Base-by-base conservation (phyloP, 805 yeast genomes). In the Blastobotrys chiropterorum region DNA sequence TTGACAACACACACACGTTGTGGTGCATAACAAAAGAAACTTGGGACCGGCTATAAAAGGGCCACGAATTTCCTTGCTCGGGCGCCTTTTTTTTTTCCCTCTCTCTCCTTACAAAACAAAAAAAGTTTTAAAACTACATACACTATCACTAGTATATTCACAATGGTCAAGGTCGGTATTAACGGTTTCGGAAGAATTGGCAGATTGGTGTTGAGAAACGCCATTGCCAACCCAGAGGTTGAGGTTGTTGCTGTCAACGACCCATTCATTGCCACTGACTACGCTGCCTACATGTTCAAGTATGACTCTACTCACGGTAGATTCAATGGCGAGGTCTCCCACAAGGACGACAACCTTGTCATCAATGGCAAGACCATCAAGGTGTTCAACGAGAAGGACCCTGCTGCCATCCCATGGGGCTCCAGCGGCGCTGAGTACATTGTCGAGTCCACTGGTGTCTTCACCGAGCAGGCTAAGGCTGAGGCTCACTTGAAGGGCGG, bases 121-220 rank as follows among this genome's bases (percentile, higher is more conserved):
- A 34, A 19, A 26, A 38, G 38, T 20, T 43, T 43, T 13, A 13
- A 21, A 21, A 21, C 17, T n/a, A 21, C 14, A 45, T 44, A 39
- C 5, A 41, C n/a, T 30, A 15, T n/a, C 15, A 38, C 21, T 31
- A 17, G 11, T 39, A 40, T 41, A 17, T n/a, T n/a, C 17, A 58
- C 21, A 58, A 68, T 67, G 72, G 69, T 66, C 70, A 83, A 79
- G 65, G 79, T 87, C 72, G 96, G 95, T 76, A 88, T 87, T 72
- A 87, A 87, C 82, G 96, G 96, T 66, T 87, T 87, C 85, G 96
- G 96, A 67, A 84, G 96, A 76, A 87, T 87, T 68, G 96, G 96
- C 62, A 87, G 96, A 76, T 80, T 87, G 64, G 96, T 72, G 59
- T 76, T 88, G 65, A 84, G 96, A 78, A 79, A 86, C 69, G 95